These are phyloP conservation scores for Juncus inflexus DNA, from an alignment of 176 grass and related monocot species.

Conservation along the genomic window DNA sequence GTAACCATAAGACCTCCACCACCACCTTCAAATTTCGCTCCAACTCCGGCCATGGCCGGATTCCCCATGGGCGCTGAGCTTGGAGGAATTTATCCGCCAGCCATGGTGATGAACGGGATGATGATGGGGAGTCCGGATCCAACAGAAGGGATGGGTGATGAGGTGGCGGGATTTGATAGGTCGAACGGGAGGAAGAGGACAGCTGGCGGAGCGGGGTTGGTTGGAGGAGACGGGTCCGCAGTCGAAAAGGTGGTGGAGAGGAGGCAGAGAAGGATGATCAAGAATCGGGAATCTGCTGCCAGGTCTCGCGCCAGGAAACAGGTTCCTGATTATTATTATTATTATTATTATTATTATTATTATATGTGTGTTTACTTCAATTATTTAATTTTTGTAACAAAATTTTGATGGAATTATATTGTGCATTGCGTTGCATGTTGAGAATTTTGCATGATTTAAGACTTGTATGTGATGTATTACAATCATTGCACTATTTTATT, in stretches of 20 bases:
- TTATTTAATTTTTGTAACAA: no score
- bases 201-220: slow-evolving; percentile 23
- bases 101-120: slow-evolving; percentile 26
- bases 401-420: no score
- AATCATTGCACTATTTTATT: no score
- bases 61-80: slow-evolving; percentile 21
- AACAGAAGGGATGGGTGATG: slow-evolving; percentile 34
- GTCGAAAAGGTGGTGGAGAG: slow-evolving; percentile 71
- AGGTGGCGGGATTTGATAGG: slow-evolving; percentile 38
- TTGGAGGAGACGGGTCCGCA: neutral
- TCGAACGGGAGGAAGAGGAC: slow-evolving; percentile 35
- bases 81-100: slow-evolving; percentile 13
- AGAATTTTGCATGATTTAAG: no score
- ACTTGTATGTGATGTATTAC: no score
- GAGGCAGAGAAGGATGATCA: slow-evolving; percentile 90
- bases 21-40: neutral
- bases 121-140: slow-evolving; percentile 19
- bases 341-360: neutral
- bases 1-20: neutral
- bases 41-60: slow-evolving; percentile 24
- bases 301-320: slow-evolving; percentile 85
- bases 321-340: slow-evolving; percentile 33
- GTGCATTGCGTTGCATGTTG: no score
- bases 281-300: slow-evolving; percentile 84
- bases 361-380: neutral